Evolutionary conservation across 1,284 basidiomycete genomes (phyloP).

Genomic region (Violaceomyces palustris): DNA sequence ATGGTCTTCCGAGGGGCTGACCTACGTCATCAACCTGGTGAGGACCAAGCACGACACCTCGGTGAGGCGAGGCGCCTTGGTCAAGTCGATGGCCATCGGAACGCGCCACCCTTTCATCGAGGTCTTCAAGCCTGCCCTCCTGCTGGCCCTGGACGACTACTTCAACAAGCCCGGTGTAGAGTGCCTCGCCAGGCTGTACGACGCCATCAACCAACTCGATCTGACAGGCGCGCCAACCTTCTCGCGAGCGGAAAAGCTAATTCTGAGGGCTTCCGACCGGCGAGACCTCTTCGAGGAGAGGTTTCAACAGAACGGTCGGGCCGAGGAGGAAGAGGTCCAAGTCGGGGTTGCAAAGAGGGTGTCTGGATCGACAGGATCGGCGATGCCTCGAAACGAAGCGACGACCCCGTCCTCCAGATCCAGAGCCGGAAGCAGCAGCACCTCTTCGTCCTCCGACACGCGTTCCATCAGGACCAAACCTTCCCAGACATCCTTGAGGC

Average conservation of each 20-base stretch:
- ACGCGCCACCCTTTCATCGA: slow-evolving; percentile 93
- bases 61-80: slow-evolving; percentile 80
- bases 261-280: slow-evolving; percentile 82
- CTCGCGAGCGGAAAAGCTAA: slow-evolving; percentile 73
- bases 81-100: slow-evolving; percentile 93
- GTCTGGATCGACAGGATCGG: too few relatives aligned
- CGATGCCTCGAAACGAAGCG: too few relatives aligned
- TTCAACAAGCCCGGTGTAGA: slow-evolving; percentile 80
- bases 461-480: slow-evolving; percentile 23
- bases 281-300: slow-evolving; percentile 79
- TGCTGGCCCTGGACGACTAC: slow-evolving; percentile 93
- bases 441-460: slow-evolving; percentile 20
- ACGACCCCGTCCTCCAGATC: too few relatives aligned
- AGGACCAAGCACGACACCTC: slow-evolving; percentile 88
- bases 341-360: too few relatives aligned
- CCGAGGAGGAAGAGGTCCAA: background rate
- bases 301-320: too few relatives aligned
- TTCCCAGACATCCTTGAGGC: slow-evolving; percentile 18
- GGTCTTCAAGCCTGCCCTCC: slow-evolving; percentile 93
- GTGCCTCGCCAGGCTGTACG: slow-evolving; percentile 79
- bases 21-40: slow-evolving; percentile 89
- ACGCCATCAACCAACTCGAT: slow-evolving; percentile 87
- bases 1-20: slow-evolving; percentile 28
- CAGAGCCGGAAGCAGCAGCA: too few relatives aligned
- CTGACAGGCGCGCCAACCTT: slow-evolving; percentile 72